Base-by-base conservation (phyloP, 2,329 filamentous ascomycete genomes). In the Epichloe gansuensis region DNA sequence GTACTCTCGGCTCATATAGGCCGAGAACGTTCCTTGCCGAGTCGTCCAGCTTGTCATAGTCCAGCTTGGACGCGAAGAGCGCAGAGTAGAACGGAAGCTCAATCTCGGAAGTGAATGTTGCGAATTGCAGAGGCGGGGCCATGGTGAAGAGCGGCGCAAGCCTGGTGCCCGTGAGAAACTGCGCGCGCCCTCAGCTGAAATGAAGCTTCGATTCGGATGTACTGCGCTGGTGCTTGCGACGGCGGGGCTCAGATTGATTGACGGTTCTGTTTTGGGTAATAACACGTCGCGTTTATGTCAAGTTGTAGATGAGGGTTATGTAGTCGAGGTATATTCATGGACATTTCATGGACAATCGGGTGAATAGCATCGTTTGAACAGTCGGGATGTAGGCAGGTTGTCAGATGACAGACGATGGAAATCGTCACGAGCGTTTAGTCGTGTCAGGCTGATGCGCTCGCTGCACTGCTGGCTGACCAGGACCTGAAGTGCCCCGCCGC, bases 21-120 rank as follows among this genome's bases (percentile, higher is more conserved):
- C 93, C 93, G 34, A 95, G 76, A 3, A 97, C 78, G 54, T 85
- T 84, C 44, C 91, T 86, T 25, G 89, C 87, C 9, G 90, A 95
- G 68, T 95, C 91, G 71, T 96, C 87, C 49, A 98, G 87, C 71
- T 90, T 95, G 72, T 96, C 93, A 77, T 95, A 85, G 67, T 97
- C 89, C 65, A 98, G 89, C 71, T 98, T 98, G 58, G 85, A 86
- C 5, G 85, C 82, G 54, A 94, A 93, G n/a, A 98, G 80, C 5
- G 89, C 84, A 45, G 87, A 85, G 66, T 96, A 98, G 70, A 98
- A 98, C 44, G 89, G 88, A 43, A 97, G 77, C 66, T 98, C 93
- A 64, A 97, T 89, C 70, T 96, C 89, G 47, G 91, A 95, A 41
- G 84, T 81, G 74, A 95, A 97, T 1, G 91, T 85, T 55, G 89